Base-by-base conservation (phyloP, 2,329 filamentous ascomycete genomes). In the Apiospora saccharicola region DNA sequence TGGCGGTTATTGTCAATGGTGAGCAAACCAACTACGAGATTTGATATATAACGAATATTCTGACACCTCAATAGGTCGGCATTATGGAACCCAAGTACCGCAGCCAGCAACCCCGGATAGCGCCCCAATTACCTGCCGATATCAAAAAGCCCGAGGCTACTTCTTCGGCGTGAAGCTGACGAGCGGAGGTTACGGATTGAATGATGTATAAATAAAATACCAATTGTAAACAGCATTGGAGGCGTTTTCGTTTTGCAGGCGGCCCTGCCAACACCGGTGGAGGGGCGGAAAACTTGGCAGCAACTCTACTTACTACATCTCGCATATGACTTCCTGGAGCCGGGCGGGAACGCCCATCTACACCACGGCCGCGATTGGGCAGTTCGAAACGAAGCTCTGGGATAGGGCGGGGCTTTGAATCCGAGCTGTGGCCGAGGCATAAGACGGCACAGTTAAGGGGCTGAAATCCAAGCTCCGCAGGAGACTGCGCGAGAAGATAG, bases 1-100 rank as follows among this genome's bases (percentile, higher is more conserved):
- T 98, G 95, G 95, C 89, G 94, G 80, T 83, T 98, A 78, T 85
- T 99, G 77, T 90, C 89, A 71, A 92, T 98, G 94, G 94, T 95
- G 77, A 30, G 77, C 49, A 1, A 22, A 19, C 34, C 43, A 30
- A 51, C n/a, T 5, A 37, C 30, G n/a, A 47, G 46, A 19, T 7
- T 22, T 6, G 44, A 22, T 19, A 47, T 10, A 47, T 1, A 22
- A 34, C 16, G 10, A 61, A 16, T 61, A 7, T 2, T 61, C 53
- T 67, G 43, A 53, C 19, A 19, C 26, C 0, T 61, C n/a, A 26
- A 79, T 47, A 81, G 80, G 76, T 84, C 68, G 82, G 82, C 1
- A 82, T 85, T 43, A 76, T 83, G 71, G 77, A 82, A 69, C 82
- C 83, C 3, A 84, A 85, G 68, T 79, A 80, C 71, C 78, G 79